Evolutionary conservation across 179 eudicot species (phyloP).

Genomic region (Silene noctiflora): DNA sequence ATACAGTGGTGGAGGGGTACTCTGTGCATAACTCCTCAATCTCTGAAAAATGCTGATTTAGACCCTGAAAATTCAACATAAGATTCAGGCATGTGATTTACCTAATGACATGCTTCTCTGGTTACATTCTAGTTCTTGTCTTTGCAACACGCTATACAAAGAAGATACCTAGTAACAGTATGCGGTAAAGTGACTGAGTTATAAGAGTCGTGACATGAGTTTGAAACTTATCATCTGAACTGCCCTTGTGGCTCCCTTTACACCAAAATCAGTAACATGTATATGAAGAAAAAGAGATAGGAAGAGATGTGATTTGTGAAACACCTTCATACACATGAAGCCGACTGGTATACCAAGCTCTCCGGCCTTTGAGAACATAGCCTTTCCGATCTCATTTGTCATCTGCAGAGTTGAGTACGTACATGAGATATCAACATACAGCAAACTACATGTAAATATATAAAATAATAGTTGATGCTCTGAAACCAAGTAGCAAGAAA

Average conservation of each 20-base stretch:
- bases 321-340: slow-evolving; percentile 94
- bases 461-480: too few species aligned
- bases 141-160: not conserved
- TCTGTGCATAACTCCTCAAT: slow-evolving; percentile 64
- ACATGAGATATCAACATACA: not conserved
- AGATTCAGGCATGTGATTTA: not conserved
- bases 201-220: too few species aligned
- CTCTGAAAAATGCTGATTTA: slow-evolving; percentile 66
- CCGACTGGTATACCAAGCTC: slow-evolving; percentile 83
- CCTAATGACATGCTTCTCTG: not conserved
- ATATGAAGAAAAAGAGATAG: not conserved
- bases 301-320: not conserved
- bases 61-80: slow-evolving; percentile 55
- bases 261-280: not conserved
- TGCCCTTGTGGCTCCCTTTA: too few species aligned
- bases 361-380: slow-evolving; percentile 79
- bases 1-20: slow-evolving; percentile 67
- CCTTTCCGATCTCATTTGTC: slow-evolving; percentile 84
- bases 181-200: too few species aligned
- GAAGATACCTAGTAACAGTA: not conserved
- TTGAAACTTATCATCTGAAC: too few species aligned
- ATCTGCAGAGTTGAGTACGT: slow-evolving; percentile 50
- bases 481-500: too few species aligned
- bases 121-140: not conserved
- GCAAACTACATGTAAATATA: not conserved